phyloP scores from a whole-genome alignment of 1,139 yeast genomes.

The Nakaseomyces kungkrabaensis region DNA sequence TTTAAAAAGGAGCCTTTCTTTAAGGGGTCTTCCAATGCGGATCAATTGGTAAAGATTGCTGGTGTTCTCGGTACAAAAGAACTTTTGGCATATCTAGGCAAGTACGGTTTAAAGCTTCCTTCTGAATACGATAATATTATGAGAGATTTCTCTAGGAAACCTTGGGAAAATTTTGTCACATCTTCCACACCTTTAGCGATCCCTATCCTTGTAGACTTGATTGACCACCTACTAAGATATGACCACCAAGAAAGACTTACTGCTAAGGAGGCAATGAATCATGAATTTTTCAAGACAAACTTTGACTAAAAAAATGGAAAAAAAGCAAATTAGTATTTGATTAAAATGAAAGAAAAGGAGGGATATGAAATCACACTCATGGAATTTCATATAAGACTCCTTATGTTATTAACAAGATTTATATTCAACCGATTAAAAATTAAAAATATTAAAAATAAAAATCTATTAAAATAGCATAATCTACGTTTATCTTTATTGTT shows the following conservation, averaged over 20 bases:
- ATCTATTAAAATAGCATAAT: background rate
- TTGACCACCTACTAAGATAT: conserved; percentile 55
- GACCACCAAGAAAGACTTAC: conserved; percentile 70
- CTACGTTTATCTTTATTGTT: background rate
- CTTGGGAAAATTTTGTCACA: conserved; percentile 54
- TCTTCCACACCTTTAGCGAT: conserved; percentile 45
- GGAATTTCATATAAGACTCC: background rate
- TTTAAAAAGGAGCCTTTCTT: conserved; percentile 72
- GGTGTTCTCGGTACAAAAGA: conserved; percentile 68
- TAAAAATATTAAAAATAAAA: background rate
- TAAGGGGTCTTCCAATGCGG: conserved; percentile 70
- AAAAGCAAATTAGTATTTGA: background rate
- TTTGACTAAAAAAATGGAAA: conserved; percentile 6
- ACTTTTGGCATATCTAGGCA: conserved; percentile 47
- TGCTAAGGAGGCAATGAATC: conserved; percentile 65
- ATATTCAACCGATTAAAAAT: background rate
- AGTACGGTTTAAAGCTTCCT: conserved; percentile 52
- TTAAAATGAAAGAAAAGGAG: background rate
- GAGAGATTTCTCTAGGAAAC: conserved; percentile 57
- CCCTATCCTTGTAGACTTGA: conserved; percentile 55
- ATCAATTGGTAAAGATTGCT: conserved; percentile 70
- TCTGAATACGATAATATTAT: conserved; percentile 57
- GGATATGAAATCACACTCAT: too few relatives aligned
- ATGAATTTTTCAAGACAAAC: conserved; percentile 37
- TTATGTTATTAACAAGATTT: background rate